phyloP scores from a whole-genome alignment of 1,139 yeast species.

The Chernovozyma sophiae-reginae region DNA sequence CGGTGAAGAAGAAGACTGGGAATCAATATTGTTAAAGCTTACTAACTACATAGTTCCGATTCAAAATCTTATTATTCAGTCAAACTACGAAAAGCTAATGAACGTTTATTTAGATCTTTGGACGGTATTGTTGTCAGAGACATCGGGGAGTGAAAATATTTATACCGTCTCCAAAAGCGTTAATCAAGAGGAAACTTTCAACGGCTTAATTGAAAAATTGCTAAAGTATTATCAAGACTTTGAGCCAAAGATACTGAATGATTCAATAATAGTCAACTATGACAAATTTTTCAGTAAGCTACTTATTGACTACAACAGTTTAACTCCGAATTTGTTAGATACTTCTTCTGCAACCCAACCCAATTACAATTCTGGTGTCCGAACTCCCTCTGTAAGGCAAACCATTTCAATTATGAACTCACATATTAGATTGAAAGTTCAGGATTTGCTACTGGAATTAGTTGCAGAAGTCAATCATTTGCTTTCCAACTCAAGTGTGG shows the following conservation, averaged over 20 bases:
- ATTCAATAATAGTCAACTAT: conserved; percentile 6
- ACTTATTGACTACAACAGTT: conserved; percentile 4
- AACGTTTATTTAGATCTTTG: conserved; percentile 27
- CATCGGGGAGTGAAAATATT: conserved; percentile 16
- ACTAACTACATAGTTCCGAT: conserved; percentile 22
- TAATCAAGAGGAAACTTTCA: conserved; percentile 23
- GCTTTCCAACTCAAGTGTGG: conserved; percentile 4
- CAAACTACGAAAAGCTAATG: conserved; percentile 11
- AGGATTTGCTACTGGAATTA: conserved; percentile 22
- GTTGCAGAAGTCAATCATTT: conserved; percentile 17
- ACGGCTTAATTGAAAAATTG: conserved; percentile 21
- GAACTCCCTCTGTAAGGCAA: not conserved
- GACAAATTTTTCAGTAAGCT: conserved; percentile 1
- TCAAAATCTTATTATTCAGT: conserved; percentile 18
- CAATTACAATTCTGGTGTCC: too few relatives aligned
- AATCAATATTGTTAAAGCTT: conserved; percentile 18
- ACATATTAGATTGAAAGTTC: conserved; percentile 21
- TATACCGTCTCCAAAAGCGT: conserved; percentile 21
- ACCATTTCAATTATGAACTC: conserved; percentile 18
- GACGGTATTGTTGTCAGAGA: conserved; percentile 21
- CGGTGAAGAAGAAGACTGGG: conserved; percentile 14
- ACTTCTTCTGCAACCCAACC: not conserved
- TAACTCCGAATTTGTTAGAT: not conserved
- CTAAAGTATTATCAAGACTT: conserved; percentile 22
- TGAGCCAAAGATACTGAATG: conserved; percentile 9